Evolutionary conservation across 129 eudicot species (phyloP).

Genomic region (Arctium lappa): DNA sequence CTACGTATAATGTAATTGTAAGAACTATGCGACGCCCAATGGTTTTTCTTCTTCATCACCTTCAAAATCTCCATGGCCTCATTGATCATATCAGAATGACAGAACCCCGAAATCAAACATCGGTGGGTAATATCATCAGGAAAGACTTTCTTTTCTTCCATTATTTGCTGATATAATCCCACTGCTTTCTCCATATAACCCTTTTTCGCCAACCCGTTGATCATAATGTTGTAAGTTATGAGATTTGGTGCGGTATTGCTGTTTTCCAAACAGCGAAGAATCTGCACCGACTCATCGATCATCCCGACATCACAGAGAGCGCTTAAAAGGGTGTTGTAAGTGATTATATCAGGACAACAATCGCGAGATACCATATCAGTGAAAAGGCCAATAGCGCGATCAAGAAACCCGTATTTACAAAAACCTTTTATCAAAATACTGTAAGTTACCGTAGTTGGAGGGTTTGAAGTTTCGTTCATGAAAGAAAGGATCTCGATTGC

Average conservation of each 20-base stretch:
- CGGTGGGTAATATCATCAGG: conserved; percentile 78
- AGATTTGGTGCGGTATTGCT: conserved; percentile 50
- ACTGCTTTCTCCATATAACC: conserved; percentile 69
- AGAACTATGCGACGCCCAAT: conserved; percentile 51
- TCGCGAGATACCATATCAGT: conserved; percentile 47
- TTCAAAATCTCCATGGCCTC: conserved; percentile 60
- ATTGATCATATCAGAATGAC: conserved; percentile 49
- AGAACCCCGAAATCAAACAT: conserved; percentile 61
- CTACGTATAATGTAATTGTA: conserved; percentile 48
- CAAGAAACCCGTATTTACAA: conserved; percentile 56
- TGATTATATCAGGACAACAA: conserved; percentile 64
- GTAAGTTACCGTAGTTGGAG: conserved; percentile 56
- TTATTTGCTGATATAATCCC: conserved; percentile 38
- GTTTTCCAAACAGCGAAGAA: conserved; percentile 40
- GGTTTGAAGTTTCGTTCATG: conserved; percentile 52
- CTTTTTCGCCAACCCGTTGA: conserved; percentile 69
- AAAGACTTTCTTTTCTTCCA: conserved; percentile 35
- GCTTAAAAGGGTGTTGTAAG: conserved; percentile 71
- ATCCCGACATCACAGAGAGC: conserved; percentile 63
- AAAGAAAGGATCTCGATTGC: conserved; percentile 51
- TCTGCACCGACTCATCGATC: conserved; percentile 53
- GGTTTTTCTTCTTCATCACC: conserved; percentile 44
- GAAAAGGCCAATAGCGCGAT: conserved; percentile 61
- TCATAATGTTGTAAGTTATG: conserved; percentile 63
- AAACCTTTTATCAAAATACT: conserved; percentile 72